Evolutionary conservation across 768 basidiomycete species (phyloP).

Genomic region (Bullera alba): DNA sequence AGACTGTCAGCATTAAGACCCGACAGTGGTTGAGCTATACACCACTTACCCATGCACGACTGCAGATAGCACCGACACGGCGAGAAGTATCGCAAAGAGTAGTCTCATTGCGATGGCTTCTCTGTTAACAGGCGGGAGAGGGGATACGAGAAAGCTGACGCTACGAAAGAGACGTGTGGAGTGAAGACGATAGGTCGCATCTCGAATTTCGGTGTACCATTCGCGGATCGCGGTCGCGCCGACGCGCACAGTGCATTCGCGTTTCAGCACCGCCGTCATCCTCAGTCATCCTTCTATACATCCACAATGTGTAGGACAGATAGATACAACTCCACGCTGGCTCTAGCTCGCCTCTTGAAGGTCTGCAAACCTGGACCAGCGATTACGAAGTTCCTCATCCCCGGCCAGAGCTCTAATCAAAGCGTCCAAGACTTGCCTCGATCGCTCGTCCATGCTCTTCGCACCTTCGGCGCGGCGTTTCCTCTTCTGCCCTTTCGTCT

Average conservation of each 20-base stretch:
- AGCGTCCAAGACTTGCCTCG: slow-evolving; percentile 9
- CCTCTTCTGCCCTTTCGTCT: neutral
- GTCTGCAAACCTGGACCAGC: slow-evolving; percentile 4
- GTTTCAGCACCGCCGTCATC: too few relatives aligned
- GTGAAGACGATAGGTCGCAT: too few relatives aligned
- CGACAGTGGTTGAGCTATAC: neutral
- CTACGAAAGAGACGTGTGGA: too few relatives aligned
- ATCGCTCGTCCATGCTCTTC: neutral
- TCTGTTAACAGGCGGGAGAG: too few relatives aligned
- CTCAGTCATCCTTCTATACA: too few relatives aligned
- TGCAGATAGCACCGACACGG: neutral
- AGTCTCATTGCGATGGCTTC: too few relatives aligned
- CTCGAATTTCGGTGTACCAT: too few relatives aligned
- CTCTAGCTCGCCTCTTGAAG: neutral
- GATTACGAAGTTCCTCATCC: slow-evolving; percentile 10
- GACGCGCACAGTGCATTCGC: too few relatives aligned
- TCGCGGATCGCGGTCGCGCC: too few relatives aligned
- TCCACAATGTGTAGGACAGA: too few relatives aligned
- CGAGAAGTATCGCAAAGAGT: neutral
- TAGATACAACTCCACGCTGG: too few relatives aligned
- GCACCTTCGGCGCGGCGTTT: neutral
- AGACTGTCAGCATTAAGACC: neutral
- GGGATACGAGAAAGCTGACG: too few relatives aligned
- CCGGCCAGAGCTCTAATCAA: slow-evolving; percentile 4
- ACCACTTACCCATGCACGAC: neutral